These are phyloP conservation scores for Eucalyptus sideroxylon DNA, from an alignment of 345 rosid genomes.

Conservation along the genomic window DNA sequence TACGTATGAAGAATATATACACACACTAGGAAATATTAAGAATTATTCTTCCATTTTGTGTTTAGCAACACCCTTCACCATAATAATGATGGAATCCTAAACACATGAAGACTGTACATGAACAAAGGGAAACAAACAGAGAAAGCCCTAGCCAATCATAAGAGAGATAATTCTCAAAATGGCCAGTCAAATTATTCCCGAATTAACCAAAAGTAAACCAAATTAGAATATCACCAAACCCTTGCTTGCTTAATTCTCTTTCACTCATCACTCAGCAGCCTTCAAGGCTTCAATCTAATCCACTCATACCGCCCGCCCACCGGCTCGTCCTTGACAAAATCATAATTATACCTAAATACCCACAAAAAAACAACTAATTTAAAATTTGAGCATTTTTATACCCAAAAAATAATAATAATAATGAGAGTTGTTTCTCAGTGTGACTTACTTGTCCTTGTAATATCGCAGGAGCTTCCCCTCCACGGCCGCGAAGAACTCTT, in stretches of 20 bases:
- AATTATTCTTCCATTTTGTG: neutral
- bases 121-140: neutral
- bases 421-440: neutral
- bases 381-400: neutral
- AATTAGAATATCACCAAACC: neutral
- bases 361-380: neutral
- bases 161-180: neutral
- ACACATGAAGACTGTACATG: neutral
- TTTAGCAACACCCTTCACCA: neutral
- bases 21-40: neutral
- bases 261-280: neutral
- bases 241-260: neutral
- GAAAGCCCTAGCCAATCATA: neutral
- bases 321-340: constrained; percentile 12
- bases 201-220: neutral
- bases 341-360: constrained; percentile 19
- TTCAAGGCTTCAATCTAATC: constrained; percentile 21
- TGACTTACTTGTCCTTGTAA: constrained; percentile 36
- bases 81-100: neutral
- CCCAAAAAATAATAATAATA: neutral
- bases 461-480: constrained; percentile 27
- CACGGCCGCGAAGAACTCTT: constrained; percentile 41
- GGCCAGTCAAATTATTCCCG: neutral
- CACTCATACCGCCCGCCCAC: constrained; percentile 45
- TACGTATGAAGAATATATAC: neutral